phyloP scores from a whole-genome alignment of 2,329 filamentous ascomycete genomes.

The Nakataea oryzae region DNA sequence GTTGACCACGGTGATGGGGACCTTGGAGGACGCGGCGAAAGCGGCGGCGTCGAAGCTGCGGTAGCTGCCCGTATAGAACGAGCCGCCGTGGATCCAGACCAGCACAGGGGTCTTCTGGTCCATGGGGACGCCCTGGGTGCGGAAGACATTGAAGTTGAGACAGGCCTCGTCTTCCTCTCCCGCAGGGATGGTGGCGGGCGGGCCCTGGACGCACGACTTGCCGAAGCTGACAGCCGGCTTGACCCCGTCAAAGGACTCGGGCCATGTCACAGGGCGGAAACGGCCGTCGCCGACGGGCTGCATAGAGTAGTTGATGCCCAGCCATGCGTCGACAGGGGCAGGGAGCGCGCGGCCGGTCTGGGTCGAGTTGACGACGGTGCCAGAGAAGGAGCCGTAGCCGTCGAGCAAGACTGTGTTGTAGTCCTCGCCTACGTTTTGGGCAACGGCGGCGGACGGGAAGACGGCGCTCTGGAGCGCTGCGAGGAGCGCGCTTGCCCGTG shows the following conservation, averaged over 20 bases:
- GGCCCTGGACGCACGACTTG: slow-evolving; percentile 2
- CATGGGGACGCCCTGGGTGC: neutral
- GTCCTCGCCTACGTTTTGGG: neutral
- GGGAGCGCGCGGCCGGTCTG: neutral
- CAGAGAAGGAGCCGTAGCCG: slow-evolving; percentile 1
- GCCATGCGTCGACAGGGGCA: slow-evolving; percentile 2
- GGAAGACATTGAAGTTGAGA: slow-evolving; percentile 1
- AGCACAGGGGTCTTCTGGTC: slow-evolving; percentile 1
- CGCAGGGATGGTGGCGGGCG: neutral
- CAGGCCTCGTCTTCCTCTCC: neutral
- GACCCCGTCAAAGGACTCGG: neutral
- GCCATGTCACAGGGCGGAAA: neutral
- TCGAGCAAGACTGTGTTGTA: neutral
- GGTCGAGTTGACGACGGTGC: neutral
- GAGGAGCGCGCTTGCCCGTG: neutral
- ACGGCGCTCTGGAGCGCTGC: neutral
- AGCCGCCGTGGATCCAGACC: slow-evolving; percentile 1
- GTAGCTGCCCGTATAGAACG: neutral
- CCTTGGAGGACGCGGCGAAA: neutral
- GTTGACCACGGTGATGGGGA: neutral
- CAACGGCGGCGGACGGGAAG: neutral
- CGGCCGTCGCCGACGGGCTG: neutral
- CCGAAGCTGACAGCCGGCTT: slow-evolving; percentile 1
- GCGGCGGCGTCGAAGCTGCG: neutral
- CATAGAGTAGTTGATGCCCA: slow-evolving; percentile 1